These are phyloP conservation scores for Zygoascus meyerae DNA, from an alignment of 1,139 yeast genomes.

Conservation along the genomic window DNA sequence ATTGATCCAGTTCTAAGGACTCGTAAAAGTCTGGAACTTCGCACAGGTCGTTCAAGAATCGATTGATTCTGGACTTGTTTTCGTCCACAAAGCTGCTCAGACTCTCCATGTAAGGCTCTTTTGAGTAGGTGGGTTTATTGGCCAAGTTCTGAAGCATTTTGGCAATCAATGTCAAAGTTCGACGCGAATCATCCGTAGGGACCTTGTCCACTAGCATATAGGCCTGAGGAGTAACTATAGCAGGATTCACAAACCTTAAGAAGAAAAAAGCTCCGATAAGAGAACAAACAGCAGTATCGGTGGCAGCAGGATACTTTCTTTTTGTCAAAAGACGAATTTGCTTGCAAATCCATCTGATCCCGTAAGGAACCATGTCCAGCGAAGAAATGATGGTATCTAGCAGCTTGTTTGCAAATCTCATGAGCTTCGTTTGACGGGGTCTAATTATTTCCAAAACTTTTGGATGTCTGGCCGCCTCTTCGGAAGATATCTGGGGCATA, in stretches of 20 bases:
- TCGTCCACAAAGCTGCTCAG: conserved; percentile 31
- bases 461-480: conserved; percentile 32
- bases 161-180: conserved; percentile 76
- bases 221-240: conserved; percentile 83
- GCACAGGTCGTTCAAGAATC: conserved; percentile 36
- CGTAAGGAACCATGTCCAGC: conserved; percentile 55
- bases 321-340: conserved; percentile 62
- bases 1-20: conserved; percentile 39
- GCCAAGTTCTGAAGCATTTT: conserved; percentile 85
- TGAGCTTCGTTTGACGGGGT: conserved; percentile 34
- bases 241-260: conserved; percentile 83
- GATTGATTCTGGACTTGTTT: conserved; percentile 32
- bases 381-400: conserved; percentile 60
- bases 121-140: conserved; percentile 44
- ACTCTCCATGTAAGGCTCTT: conserved; percentile 36
- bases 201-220: conserved; percentile 40
- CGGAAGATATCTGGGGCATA: conserved; percentile 28
- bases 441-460: conserved; percentile 30
- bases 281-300: conserved; percentile 47
- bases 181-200: conserved; percentile 46
- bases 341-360: conserved; percentile 68
- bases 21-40: conserved; percentile 41
- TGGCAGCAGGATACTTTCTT: conserved; percentile 59
- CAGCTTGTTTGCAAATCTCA: conserved; percentile 49
- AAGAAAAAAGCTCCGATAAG: conserved; percentile 77